These are phyloP conservation scores for Emericellopsis cladophorae DNA, from an alignment of 2,329 filamentous ascomycete species.

Conservation along the genomic window DNA sequence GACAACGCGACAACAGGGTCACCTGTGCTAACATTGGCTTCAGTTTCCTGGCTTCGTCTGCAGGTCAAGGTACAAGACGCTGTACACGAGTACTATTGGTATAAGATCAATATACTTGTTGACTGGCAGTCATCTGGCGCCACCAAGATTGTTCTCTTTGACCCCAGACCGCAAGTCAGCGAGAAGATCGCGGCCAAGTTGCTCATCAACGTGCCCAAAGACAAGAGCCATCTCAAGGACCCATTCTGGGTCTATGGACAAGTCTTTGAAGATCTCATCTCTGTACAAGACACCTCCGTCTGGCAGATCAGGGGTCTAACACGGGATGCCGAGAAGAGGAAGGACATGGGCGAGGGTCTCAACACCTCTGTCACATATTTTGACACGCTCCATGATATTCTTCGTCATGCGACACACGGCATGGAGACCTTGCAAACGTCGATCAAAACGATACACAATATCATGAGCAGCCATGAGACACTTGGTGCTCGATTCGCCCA, in stretches of 20 bases:
- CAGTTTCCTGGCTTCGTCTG: conserved; percentile 18
- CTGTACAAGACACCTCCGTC: conserved; percentile 19
- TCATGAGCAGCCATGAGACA: background rate
- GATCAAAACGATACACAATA: background rate
- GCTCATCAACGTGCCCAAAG: background rate
- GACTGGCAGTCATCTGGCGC: conserved; percentile 10
- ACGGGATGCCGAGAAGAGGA: conserved; percentile 10
- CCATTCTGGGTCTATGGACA: conserved; percentile 23
- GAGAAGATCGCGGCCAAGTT: conserved; percentile 3
- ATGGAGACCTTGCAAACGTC: conserved; percentile 23
- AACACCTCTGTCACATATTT: conserved; percentile 3
- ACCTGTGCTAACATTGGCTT: too few species aligned
- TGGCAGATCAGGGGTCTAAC: conserved; percentile 25
- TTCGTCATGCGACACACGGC: conserved; percentile 30
- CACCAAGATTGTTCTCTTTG: conserved; percentile 18
- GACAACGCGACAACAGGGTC: too few species aligned
- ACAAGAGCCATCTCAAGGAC: background rate
- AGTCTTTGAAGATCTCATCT: conserved; percentile 16
- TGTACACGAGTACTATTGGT: conserved; percentile 15
- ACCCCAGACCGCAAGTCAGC: conserved; percentile 5
- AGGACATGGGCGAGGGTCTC: conserved; percentile 6
- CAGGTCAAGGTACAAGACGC: conserved; percentile 13
- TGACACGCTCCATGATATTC: conserved; percentile 26
- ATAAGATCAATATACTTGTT: conserved; percentile 19
- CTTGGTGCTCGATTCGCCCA: background rate